Evolutionary conservation across 1,139 yeast species (phyloP), one percentile per base, ranked within the genome.

Genomic region (Pichia sp.): DNA sequence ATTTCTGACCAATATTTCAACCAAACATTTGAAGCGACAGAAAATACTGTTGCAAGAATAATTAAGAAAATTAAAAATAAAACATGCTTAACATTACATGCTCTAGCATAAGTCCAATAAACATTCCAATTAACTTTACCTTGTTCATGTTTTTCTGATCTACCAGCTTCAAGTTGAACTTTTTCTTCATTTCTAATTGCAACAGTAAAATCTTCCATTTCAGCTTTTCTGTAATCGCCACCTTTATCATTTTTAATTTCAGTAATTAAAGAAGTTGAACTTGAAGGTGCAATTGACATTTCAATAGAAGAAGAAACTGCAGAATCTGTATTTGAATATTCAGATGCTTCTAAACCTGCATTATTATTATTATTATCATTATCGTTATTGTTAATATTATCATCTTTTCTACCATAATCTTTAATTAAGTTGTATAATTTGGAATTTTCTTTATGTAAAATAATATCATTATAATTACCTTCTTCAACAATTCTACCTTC

Each of bases 1-100:
- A 84, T 78, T 61, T 92, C 98, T 9, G 97, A 87, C 98, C 98
- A 94, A 62, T 87, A 90, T 63, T 92, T 92, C 59, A 92, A 77
- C 98, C 98, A 92, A 43, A 92, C 76, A 60, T 82, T 87, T 37
- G 90, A 74, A 41, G 68, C 64, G 37, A 81, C 86, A 47, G 80
- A 75, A 39, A 85, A 62, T 23, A 76, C 67, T 74, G 81, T 84
- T 1, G 89, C 73, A 6, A 68, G 41, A 23, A 82, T 58, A 37
- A 80, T 71, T 50, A 74, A 70, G 37, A 65, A 49, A 11, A 62
- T 45, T 46, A 87, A 59, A 59, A 82, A 80, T 0, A 69, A 33
- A 20, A 90, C 96, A 53, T 79, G 80, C 42, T 61, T 64, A n/a
- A 86, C 76, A 53, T 87, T 87, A 69, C 97, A 89, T 0, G 97